Evolutionary conservation across 179 eudicot species (phyloP).

Genomic region (Spinacia oleracea): DNA sequence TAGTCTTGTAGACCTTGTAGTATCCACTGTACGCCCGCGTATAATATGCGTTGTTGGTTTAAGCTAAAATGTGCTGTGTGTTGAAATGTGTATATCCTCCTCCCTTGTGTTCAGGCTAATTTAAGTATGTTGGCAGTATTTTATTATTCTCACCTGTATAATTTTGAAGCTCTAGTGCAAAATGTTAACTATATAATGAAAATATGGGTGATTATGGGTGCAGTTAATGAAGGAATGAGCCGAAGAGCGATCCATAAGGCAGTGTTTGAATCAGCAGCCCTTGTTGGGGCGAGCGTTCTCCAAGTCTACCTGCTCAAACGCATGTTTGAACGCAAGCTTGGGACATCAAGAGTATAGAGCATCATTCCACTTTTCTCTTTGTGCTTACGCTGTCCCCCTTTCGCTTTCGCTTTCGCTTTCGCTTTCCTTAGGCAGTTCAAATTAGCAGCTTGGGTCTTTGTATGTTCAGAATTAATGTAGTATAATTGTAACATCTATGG

Average conservation of each 20-base stretch:
- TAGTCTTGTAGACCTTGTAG: neutral
- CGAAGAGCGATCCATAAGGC: constrained; percentile 75
- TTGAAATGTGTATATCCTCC: neutral
- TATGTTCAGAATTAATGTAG: neutral
- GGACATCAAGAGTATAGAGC: constrained; percentile 57
- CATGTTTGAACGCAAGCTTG: constrained; percentile 67
- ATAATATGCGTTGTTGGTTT: neutral
- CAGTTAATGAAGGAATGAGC: constrained; percentile 77
- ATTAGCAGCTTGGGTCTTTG: neutral
- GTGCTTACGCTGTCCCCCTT: neutral
- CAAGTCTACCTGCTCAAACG: constrained; percentile 72
- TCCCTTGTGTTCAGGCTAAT: neutral
- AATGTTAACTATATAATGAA: neutral
- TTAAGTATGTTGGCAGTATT: neutral
- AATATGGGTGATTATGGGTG: constrained; percentile 25
- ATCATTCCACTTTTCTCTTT: neutral
- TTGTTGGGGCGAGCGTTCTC: constrained; percentile 67
- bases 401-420: no score
- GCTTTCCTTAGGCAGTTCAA: neutral
- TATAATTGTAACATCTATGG: neutral
- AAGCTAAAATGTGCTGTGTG: neutral
- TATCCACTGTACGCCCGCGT: neutral
- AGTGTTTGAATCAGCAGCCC: constrained; percentile 67
- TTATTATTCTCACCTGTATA: neutral
- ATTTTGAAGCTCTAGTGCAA: neutral